Base-by-base conservation (phyloP, 2,329 filamentous ascomycete species). In the Scedosporium dehoogii region DNA sequence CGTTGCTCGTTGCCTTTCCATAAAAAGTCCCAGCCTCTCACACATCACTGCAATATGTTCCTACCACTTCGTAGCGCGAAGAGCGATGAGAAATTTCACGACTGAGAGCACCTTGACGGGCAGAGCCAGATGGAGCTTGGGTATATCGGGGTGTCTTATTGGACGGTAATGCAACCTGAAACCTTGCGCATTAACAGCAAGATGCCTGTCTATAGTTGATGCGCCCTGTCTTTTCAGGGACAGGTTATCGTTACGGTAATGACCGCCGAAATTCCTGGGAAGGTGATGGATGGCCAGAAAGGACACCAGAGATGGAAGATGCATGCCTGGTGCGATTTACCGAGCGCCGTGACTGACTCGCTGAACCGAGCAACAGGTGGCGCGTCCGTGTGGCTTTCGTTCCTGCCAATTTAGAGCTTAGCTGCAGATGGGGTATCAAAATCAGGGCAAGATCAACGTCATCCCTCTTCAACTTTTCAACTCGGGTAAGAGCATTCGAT, bases 381-480 rank as follows among this genome's bases (percentile, higher is more conserved):
- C 18, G 51, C 23, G 51, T 23, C 51, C 12, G 23, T 55, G 18
- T 55, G 18, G 51, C 51, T 55, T 23, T 23, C 3, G n/a, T 23
- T 14, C 51, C 23, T 23, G 21, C 18, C 51, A 55, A 55, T 14
- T 14, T 14, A 27, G 51, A 23, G 12, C 12, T 6, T 25, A 55
- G 18, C 21, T 55, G 18, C 18, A 55, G 51, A 9, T 23, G 21
- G 18, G 2, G 51, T 55, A n/a, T 27, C 23, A 23, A 16, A 55
- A 55, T 55, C 51, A 23, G 51, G 51, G 21, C 51, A 55, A 55
- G 51, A 55, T 55, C 51, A 23, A 55, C 51, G 51, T 55, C 51
- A 55, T 55, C 14, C 23, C 51, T 23, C 29, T 33, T 33, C 29
- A 33, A 33, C 29, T 33, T 1, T 27, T 25, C 12, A 23, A 23